A percentile compares a stretch with the other conserved stretches of the same genome.
Conservation (phyloP, 2,329 filamentous ascomycete genomes). For the Alternaria sp. region DNA sequence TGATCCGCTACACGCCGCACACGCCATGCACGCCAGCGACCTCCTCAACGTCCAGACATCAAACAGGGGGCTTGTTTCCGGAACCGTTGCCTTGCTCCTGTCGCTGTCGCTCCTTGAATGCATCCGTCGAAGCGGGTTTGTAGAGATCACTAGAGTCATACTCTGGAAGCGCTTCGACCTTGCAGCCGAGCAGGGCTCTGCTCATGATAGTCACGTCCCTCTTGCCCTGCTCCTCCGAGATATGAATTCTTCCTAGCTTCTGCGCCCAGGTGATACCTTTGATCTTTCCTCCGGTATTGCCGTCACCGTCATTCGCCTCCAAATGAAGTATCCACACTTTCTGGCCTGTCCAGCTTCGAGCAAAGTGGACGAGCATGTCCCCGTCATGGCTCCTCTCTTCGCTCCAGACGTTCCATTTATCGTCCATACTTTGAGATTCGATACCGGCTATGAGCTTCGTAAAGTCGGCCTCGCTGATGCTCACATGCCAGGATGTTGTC, state of each 20-base stretch:
- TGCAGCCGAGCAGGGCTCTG: not conserved
- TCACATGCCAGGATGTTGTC: not conserved
- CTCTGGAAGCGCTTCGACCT: not conserved
- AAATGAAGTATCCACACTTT: not conserved
- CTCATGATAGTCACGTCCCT: not conserved
- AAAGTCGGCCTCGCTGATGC: not conserved
- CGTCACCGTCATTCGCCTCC: not conserved
- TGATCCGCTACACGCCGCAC: conserved; percentile 24
- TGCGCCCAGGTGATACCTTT: not conserved
- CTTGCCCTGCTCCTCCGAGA: not conserved
- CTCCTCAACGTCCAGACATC: not conserved
- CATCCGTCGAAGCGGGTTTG: not conserved
- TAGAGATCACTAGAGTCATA: not conserved
- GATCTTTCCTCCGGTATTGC: not conserved
- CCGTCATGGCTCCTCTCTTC: not conserved
- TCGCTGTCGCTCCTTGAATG: not conserved
- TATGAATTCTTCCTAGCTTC: not conserved
- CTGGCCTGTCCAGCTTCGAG: not conserved
- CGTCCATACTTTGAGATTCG: not conserved
- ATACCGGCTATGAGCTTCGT: not conserved
- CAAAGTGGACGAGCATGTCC: not conserved
- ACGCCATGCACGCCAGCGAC: conserved; percentile 15
- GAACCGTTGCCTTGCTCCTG: not conserved
- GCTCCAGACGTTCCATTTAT: not conserved
- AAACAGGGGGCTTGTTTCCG: not conserved